These are phyloP conservation scores for Tothia fuscella DNA, from an alignment of 2,329 filamentous ascomycete genomes.

Conservation along the genomic window DNA sequence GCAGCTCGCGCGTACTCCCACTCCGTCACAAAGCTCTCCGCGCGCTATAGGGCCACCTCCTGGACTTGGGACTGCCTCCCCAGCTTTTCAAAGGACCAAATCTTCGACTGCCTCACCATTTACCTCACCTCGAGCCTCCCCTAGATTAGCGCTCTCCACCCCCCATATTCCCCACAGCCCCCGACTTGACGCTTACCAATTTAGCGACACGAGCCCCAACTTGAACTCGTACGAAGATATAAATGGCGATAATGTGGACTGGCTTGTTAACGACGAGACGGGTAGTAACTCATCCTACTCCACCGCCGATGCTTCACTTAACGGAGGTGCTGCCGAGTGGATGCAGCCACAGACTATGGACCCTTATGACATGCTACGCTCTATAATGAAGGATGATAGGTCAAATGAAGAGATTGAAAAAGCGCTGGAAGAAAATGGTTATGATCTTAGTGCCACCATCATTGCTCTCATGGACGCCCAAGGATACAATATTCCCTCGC, in stretches of 20 bases:
- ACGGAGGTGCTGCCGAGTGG: constrained; percentile 73
- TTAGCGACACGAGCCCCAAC: constrained; percentile 60
- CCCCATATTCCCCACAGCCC: constrained; percentile 90
- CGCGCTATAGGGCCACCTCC: constrained; percentile 70
- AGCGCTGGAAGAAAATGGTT: constrained; percentile 79
- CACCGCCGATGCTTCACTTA: constrained; percentile 57
- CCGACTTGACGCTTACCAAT: constrained; percentile 88
- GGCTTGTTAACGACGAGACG: constrained; percentile 83
- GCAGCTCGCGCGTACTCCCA: constrained; percentile 63
- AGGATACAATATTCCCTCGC: constrained; percentile 37
- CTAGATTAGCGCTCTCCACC: constrained; percentile 68
- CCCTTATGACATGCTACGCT: constrained; percentile 93
- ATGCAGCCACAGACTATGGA: constrained; percentile 68
- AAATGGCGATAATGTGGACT: constrained; percentile 90
- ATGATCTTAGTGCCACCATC: constrained; percentile 87
- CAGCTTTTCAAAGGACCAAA: constrained; percentile 63
- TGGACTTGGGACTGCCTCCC: constrained; percentile 60
- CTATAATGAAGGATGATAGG: constrained; percentile 77
- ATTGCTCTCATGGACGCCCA: constrained; percentile 74
- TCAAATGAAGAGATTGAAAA: constrained; percentile 90
- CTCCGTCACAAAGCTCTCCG: constrained; percentile 72
- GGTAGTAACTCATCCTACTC: constrained; percentile 63
- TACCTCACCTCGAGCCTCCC: constrained; percentile 84
- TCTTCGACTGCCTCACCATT: constrained; percentile 78
- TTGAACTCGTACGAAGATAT: constrained; percentile 84